Percentiles rank a stretch among this genome's conserved stretches.
These are phyloP conservation scores for Byssoonygena ceratinophila DNA, from an alignment of 2,329 filamentous ascomycete species.

Conservation along the genomic window DNA sequence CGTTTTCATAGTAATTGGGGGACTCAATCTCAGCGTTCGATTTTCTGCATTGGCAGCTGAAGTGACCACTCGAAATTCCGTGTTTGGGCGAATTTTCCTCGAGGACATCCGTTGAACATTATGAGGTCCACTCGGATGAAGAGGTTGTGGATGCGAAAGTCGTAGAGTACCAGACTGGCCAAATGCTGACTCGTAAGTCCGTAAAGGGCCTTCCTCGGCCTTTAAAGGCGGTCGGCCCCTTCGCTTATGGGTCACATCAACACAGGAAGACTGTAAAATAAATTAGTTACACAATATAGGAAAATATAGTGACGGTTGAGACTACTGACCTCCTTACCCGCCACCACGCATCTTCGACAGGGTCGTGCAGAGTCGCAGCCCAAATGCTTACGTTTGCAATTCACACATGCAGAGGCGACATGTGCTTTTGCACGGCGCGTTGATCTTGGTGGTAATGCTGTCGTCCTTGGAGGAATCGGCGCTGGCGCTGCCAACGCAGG, in stretches of 20 bases:
- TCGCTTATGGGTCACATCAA: slow-evolving; percentile 31
- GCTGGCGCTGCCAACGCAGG: slow-evolving; percentile 13
- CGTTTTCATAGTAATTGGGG: slow-evolving; percentile 8
- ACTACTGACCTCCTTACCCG: slow-evolving; percentile 27
- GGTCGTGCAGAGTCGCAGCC: slow-evolving; percentile 29
- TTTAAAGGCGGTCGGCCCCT: slow-evolving; percentile 26
- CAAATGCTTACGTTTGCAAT: slow-evolving; percentile 33
- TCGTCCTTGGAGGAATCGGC: slow-evolving; percentile 14
- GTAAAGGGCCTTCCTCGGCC: slow-evolving; percentile 21
- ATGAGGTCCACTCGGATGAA: neutral
- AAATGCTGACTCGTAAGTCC: slow-evolving; percentile 16
- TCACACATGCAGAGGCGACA: slow-evolving; percentile 32
- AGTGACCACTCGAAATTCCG: slow-evolving; percentile 12
- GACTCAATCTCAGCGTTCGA: slow-evolving; percentile 7
- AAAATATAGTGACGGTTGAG: neutral
- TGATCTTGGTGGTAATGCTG: slow-evolving; percentile 21
- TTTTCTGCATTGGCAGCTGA: slow-evolving; percentile 8
- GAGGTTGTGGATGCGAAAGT: slow-evolving; percentile 8
- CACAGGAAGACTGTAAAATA: slow-evolving; percentile 22
- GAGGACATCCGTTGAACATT: slow-evolving; percentile 13
- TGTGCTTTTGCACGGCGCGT: slow-evolving; percentile 30
- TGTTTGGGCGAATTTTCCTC: slow-evolving; percentile 17
- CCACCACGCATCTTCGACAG: slow-evolving; percentile 29
- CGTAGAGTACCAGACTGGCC: slow-evolving; percentile 12
- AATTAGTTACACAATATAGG: neutral